Evolutionary conservation across 1,284 basidiomycete species (phyloP), one percentile per base, ranked within the genome.

Genomic region (Polyporus tsugae): DNA sequence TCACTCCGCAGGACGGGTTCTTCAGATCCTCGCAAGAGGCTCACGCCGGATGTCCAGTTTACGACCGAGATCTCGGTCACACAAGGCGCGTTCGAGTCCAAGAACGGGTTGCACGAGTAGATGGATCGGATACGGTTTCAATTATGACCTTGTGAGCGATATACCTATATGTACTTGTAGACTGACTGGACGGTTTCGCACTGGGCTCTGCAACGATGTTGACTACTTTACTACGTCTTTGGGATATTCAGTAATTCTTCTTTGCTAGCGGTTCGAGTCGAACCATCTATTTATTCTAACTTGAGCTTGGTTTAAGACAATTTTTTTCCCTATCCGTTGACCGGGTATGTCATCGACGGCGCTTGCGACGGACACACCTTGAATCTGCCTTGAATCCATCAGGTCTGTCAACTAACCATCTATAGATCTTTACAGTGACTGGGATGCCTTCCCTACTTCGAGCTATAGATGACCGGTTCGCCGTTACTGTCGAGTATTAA

Each of bases 1-100:
- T 25, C 36, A 15, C 39, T 42, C 22, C 58, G 58, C 22, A 25
- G 19, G 38, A 29, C 58, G 39, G 38, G 38, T 29, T 25, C 58
- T 6, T 42, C 58, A 6, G 38, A 38, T 22, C 38, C 58, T 11
- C 38, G 39, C 35, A 41, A 60, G 57, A n/a, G 7, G 29, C 36
- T 25, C 7, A 15, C 57, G 61, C 36, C 61, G n/a, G 68, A 63
- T 61, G 67, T 72, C 19, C 67, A 67, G 55, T 67, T 72, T 63
- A 72, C 70, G 60, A 63, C 63, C n/a, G 60, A 69, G 63, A 65
- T 72, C 61, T 65, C 70, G 7, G 52, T 72, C 0, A 65, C 67
- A 10, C 39, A 42, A 10, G 58, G 19, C 29, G 33, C n/a, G 0
- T 59, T 25, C 38, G n/a, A 25, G 38, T 25, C 38, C 6, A 41